phyloP scores from a whole-genome alignment of 2,329 filamentous ascomycete species.

The Penicillium concentricum region DNA sequence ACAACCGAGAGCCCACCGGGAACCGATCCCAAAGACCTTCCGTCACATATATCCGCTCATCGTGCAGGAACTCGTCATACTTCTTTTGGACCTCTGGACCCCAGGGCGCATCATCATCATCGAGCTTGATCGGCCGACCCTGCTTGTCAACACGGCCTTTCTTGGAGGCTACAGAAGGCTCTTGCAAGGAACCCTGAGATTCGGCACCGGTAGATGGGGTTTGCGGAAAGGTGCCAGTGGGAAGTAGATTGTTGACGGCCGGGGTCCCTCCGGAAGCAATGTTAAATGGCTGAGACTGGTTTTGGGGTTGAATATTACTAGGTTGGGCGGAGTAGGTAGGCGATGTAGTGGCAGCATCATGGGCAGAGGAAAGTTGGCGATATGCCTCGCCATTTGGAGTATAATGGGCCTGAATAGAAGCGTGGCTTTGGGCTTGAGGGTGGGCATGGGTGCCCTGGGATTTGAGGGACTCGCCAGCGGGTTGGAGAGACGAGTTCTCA shows the following conservation, averaged over 20 bases:
- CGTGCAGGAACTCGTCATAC: conserved; percentile 52
- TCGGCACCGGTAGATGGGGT: conserved; percentile 21
- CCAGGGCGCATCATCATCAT: conserved; percentile 48
- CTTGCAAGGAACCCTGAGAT: conserved; percentile 18
- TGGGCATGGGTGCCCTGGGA: conserved; percentile 45
- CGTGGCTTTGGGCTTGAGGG: conserved; percentile 46
- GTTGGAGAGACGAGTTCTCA: conserved; percentile 29
- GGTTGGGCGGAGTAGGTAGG: conserved; percentile 31
- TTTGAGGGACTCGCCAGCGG: conserved; percentile 33
- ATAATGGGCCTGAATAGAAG: conserved; percentile 38
- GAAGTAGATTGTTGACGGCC: conserved; percentile 37
- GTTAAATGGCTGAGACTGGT: conserved; percentile 25
- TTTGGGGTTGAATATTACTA: conserved; percentile 34
- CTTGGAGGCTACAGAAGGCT: conserved; percentile 22
- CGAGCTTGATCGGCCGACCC: conserved; percentile 21
- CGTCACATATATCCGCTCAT: conserved; percentile 52
- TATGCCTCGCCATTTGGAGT: conserved; percentile 40
- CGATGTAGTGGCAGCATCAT: conserved; percentile 27
- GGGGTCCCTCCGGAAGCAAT: conserved; percentile 38
- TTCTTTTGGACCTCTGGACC: conserved; percentile 50
- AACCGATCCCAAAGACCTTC: conserved; percentile 55
- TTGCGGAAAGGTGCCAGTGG: conserved; percentile 40
- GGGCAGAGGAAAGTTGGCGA: conserved; percentile 34
- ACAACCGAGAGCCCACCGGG: conserved; percentile 48
- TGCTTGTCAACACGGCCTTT: conserved; percentile 30